A percentile compares a stretch with the other conserved stretches of the same genome.
phyloP scores from a whole-genome alignment of 371 early-diverging fungal genomes.

The Mortierella sp. region DNA sequence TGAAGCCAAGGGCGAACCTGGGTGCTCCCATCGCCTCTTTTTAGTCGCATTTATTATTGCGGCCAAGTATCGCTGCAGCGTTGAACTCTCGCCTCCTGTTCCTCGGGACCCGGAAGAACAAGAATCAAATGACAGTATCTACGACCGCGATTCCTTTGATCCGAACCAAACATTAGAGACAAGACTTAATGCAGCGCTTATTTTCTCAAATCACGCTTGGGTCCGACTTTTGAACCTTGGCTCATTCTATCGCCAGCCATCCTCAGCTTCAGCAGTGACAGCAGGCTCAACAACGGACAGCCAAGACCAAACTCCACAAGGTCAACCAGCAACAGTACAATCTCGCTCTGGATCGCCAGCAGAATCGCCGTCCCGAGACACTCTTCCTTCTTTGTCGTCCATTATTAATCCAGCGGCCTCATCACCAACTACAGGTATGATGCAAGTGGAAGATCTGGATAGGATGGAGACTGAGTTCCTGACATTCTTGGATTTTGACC shows the following conservation, averaged over 20 bases:
- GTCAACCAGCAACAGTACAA: background rate
- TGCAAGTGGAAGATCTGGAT: slow-evolving; percentile 50
- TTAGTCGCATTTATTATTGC: slow-evolving; percentile 71
- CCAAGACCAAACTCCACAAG: background rate
- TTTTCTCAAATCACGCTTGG: slow-evolving; percentile 55
- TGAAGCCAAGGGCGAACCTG: slow-evolving; percentile 63
- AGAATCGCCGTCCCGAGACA: slow-evolving; percentile 10
- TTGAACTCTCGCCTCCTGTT: slow-evolving; percentile 57
- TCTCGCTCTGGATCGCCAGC: slow-evolving; percentile 8
- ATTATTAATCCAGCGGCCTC: slow-evolving; percentile 12
- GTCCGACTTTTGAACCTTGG: slow-evolving; percentile 49
- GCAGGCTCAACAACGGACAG: slow-evolving; percentile 2
- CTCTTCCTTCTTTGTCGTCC: slow-evolving; percentile 18
- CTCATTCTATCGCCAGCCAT: slow-evolving; percentile 36
- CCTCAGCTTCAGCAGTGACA: slow-evolving; percentile 14
- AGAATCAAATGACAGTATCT: background rate
- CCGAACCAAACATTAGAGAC: slow-evolving; percentile 15
- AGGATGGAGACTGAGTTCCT: slow-evolving; percentile 73
- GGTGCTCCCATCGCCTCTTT: slow-evolving; percentile 68
- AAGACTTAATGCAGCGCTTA: slow-evolving; percentile 33
- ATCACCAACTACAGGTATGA: slow-evolving; percentile 12
- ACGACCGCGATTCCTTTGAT: background rate
- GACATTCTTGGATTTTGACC: slow-evolving; percentile 65
- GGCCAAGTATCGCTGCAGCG: slow-evolving; percentile 61
- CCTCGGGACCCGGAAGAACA: slow-evolving; percentile 14